Evolutionary conservation across 208 protist species (phyloP), one percentile per base, ranked within the genome.

Genomic region (Leishmania major): DNA sequence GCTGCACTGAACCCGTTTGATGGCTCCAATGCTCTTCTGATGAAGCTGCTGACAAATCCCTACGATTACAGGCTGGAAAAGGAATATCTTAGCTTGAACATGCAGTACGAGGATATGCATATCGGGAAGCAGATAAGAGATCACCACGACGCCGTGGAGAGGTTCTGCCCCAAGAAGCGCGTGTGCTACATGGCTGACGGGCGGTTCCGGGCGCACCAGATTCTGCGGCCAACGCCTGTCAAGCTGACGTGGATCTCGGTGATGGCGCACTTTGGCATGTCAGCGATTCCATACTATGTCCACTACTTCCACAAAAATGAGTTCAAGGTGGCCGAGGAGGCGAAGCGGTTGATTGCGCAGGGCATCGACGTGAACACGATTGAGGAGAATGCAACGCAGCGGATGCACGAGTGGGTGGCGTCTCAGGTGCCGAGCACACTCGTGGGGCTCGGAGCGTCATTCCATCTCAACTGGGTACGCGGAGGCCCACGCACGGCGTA

Each of bases 251-350:
- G 62, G 62, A 37, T 37, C 62, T 67, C 62, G 62, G 31, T 67
- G 62, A 28, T 67, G 62, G 28, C 22, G 62, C 62, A 67, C 62
- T 67, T 67, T 37, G 31, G 62, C 7, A 67, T 67, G 62, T n/a
- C 62, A 17, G 62, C 62, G n/a, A 67, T 67, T 67, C 64, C 64
- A 31, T 70, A 70, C 64, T 70, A 70, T 25, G 37, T 70, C 0
- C 64, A 70, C 64, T 45, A 70, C 64, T 70, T 70, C 64, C 35
- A 45, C 35, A 70, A 70, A n/a, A 70, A 70, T 11, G 64, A 70
- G 64, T 43, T 45, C 35, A 35, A 43, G 64, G 64, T 70, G 35
- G 64, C 64, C 25, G 64, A 35, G 37, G 64, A 45, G 64, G 64
- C 64, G 64, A 37, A 70, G 64, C 35, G 11, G 13, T 4, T 43